Conservation (phyloP, 2,329 filamentous ascomycete species). For the Coniella vitis region DNA sequence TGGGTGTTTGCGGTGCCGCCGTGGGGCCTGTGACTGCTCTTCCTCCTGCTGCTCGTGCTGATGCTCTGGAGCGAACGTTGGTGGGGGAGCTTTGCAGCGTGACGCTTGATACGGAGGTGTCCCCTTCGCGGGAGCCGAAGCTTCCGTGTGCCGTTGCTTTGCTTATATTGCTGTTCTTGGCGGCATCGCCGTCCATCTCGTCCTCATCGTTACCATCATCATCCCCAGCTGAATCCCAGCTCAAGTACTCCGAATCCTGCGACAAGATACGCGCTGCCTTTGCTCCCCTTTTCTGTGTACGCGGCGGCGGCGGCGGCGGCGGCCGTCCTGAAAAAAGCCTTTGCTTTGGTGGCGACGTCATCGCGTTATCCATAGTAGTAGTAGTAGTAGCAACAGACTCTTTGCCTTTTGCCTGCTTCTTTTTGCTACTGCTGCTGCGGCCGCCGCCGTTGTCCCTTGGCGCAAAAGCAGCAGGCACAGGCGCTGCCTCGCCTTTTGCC, state of each 20-base stretch:
- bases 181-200: not conserved
- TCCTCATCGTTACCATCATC: constrained; percentile 4
- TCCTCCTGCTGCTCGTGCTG: not conserved
- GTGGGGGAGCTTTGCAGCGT: not conserved
- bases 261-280: not conserved
- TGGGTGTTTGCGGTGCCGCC: constrained; percentile 7
- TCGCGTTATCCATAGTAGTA: too few species aligned
- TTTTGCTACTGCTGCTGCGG: too few species aligned
- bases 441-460: not conserved
- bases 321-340: constrained; percentile 8
- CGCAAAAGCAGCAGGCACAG: not conserved
- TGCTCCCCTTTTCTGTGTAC: not conserved
- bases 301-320: not conserved
- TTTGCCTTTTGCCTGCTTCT: not conserved
- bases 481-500: constrained; percentile 6
- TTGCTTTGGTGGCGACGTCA: not conserved
- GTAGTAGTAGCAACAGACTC: not conserved
- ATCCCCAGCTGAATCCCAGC: not conserved
- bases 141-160: not conserved
- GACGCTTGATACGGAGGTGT: not conserved
- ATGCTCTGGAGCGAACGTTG: not conserved
- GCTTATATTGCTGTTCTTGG: not conserved
- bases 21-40: not conserved
- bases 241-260: constrained; percentile 1
- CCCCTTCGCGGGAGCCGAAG: too few species aligned